Evolutionary conservation across 495 filamentous ascomycete species (phyloP), one percentile per base, ranked within the genome.

Genomic region (Tuber umbilicatum): DNA sequence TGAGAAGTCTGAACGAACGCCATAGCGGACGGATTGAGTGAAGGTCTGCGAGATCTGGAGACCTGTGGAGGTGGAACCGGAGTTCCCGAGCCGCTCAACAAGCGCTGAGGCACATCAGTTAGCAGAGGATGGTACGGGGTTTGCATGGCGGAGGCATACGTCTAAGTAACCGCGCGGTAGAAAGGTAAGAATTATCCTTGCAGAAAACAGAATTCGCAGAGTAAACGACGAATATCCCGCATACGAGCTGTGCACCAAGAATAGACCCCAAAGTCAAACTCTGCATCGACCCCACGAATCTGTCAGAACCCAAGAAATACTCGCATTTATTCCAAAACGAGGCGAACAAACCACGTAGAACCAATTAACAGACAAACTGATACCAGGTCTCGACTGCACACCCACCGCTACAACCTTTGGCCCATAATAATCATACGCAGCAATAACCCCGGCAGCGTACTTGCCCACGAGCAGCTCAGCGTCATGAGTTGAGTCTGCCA

Each of bases 131-230:
- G 2, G 43, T 37, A 43, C 23, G 27, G 41, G 37, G n/a, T 35
- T 43, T 5, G 19, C 23, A 38, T 17, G 3, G 23, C 17, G 19
- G 43, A 40, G 19, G 60, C 74, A 74, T 70, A 81, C 80, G 81
- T 60, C 80, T 70, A 68, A 82, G 78, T 19, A 82, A 40, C 23
- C 81, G 77, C 16, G 80, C 77, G 2, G 78, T 82, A 1, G 75
- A 74, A 69, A 82, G 80, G 39, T 71, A 82, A 17, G 81, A 83
- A 42, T 82, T 80, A 43, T 82, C 81, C 73, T 82, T 82, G 42
- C 80, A 82, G 70, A 73, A 78, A 12, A 82, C 81, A 6, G 73
- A 40, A 72, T 82, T 82, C 42, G 81, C 72, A 35, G 73, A 75
- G 37, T 76, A 50, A 39, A 79, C 75, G 27, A 74, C 73, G 31